phyloP scores from a whole-genome alignment of 768 basidiomycete genomes.

The Clitopilus passeckerianus region DNA sequence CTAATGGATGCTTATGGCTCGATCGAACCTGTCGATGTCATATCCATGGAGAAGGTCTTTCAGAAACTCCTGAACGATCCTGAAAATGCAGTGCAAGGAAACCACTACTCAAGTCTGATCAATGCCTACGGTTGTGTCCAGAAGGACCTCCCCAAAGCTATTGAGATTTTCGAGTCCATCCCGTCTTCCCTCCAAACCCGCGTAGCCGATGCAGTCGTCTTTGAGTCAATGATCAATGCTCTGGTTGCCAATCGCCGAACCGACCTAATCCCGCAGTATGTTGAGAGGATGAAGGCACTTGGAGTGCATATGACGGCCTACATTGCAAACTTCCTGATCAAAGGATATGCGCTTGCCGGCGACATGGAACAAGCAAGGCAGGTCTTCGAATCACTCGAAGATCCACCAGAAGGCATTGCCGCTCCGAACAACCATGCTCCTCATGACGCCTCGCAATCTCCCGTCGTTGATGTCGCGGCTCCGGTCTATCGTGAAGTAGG shows the following conservation, averaged over 20 bases:
- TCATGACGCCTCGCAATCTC: slow-evolving; percentile 41
- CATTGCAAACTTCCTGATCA: slow-evolving; percentile 83
- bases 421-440: slow-evolving; percentile 85
- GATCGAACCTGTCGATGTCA: slow-evolving; percentile 76
- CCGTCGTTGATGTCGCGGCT: slow-evolving; percentile 34
- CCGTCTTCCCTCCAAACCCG: slow-evolving; percentile 40
- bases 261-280: slow-evolving; percentile 70
- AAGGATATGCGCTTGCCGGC: slow-evolving; percentile 62
- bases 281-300: slow-evolving; percentile 51
- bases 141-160: slow-evolving; percentile 74
- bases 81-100: slow-evolving; percentile 36
- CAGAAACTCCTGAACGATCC: slow-evolving; percentile 43
- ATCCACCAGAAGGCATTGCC: slow-evolving; percentile 81
- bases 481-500: slow-evolving; percentile 81
- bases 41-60: slow-evolving; percentile 70
- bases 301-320: slow-evolving; percentile 92
- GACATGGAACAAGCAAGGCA: slow-evolving; percentile 66
- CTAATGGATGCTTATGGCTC: slow-evolving; percentile 86
- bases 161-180: slow-evolving; percentile 75
- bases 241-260: slow-evolving; percentile 72
- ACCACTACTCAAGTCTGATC: slow-evolving; percentile 77
- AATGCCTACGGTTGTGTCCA: slow-evolving; percentile 81
- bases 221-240: slow-evolving; percentile 87
- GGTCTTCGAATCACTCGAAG: slow-evolving; percentile 76
- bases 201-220: slow-evolving; percentile 78